Base-by-base conservation (phyloP, 768 basidiomycete genomes). In the Vararia minispora region DNA sequence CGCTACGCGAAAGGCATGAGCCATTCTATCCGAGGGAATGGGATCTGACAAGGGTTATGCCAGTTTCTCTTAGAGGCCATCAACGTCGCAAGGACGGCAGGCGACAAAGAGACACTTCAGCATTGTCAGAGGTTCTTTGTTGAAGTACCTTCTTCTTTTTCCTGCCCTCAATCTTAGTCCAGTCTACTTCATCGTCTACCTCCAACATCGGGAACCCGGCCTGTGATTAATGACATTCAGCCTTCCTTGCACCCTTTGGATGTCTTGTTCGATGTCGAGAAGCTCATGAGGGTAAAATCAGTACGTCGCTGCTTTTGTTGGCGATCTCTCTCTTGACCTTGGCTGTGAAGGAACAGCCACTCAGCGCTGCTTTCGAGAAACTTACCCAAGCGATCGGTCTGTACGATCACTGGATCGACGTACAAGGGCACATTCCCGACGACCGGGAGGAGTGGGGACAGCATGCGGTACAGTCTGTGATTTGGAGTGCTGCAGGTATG, bases 1-100 rank as follows among this genome's bases (percentile, higher is more conserved):
- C 11, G 81, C 82, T 26, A 79, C 79, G 20, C 68, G 74, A 38
- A 73, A 83, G 64, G 85, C 80, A 41, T 17, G 56, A 39, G 9
- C 2, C 45, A 25, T 42, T 23, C 17, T 30, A 6, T 33, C 31
- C 27, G 25, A 1, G 18, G 28, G 4, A 13, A n/a, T 23, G 18
- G 26, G 9, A 18, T 27, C 28, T 41, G 12, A 43, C 45, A 41
- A 25, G 46, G 14, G 23, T 33, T 20, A 38, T 39, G 28, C 0
- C 47, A 90, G 86, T 62, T 81, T 37, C 58, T 89, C 11, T 62
- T 69, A 23, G 87, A 90, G 60, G 87, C 85, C 2, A 78, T 89
- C 43, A 69, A 72, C 30, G 75, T 81, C n/a, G 71, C 85, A 37
- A 73, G 87, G 37, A 77, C 76, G 6, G 72, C 66, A 22, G 75